Evolutionary conservation across 2,329 filamentous ascomycete species (phyloP).

Genomic region (Cyphellophora europaea): DNA sequence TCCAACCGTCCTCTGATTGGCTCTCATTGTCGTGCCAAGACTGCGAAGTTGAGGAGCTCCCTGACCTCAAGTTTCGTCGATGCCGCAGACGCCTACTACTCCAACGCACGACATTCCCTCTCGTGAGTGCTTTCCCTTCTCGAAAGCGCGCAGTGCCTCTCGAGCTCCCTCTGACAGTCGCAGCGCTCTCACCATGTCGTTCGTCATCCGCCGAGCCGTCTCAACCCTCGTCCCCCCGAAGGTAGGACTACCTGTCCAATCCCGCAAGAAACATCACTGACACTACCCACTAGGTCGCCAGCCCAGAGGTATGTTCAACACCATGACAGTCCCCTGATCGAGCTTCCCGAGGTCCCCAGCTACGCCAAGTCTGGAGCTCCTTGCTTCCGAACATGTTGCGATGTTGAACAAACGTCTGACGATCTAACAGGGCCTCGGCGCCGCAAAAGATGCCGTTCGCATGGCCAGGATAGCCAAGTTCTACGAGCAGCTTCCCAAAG

Average conservation of each 20-base stretch:
- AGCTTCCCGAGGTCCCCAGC: neutral
- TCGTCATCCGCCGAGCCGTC: conserved; percentile 78
- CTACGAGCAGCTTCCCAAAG: conserved; percentile 97
- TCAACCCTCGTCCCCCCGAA: conserved; percentile 99
- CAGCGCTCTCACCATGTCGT: conserved; percentile 65
- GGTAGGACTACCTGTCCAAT: conserved; percentile 46
- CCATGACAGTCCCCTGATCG: neutral
- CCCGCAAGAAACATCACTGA: conserved; percentile 4
- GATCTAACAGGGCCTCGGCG: conserved; percentile 74
- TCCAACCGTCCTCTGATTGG: too few species aligned
- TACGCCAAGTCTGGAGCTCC: too few species aligned
- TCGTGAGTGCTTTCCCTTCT: too few species aligned
- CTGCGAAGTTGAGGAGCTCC: too few species aligned
- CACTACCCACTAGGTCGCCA: conserved; percentile 10
- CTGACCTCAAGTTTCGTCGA: too few species aligned
- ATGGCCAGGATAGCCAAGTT: conserved; percentile 98
- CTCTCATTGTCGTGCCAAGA: too few species aligned
- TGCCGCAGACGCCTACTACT: too few species aligned
- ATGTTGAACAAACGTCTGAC: too few species aligned
- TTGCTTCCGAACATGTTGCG: too few species aligned
- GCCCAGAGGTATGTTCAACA: conserved; percentile 14
- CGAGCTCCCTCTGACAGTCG: conserved; percentile 1
- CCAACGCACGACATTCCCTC: too few species aligned
- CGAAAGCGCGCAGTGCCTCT: too few species aligned
- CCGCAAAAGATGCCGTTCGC: conserved; percentile 87